Evolutionary conservation across 179 eudicot genomes (phyloP).

Genomic region (Vitellaria paradoxa): DNA sequence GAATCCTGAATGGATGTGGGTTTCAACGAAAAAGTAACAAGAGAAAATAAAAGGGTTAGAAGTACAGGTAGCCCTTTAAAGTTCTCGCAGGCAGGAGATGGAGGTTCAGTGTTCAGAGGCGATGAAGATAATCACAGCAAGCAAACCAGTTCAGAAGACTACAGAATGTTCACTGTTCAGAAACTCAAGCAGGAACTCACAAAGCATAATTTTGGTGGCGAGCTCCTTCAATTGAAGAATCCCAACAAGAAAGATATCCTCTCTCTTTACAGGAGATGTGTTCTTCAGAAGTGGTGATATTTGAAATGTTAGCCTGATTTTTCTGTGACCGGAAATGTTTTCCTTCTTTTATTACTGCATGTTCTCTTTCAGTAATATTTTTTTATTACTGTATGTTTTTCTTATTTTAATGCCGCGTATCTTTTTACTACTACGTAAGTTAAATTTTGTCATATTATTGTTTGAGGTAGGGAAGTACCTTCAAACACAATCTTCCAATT

Average conservation of each 20-base stretch:
- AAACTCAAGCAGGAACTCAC: slow-evolving; percentile 82
- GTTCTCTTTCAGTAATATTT: too few relatives aligned
- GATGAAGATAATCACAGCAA: slow-evolving; percentile 63
- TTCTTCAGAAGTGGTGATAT: slow-evolving; percentile 53
- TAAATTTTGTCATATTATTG: too few relatives aligned
- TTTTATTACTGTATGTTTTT: too few relatives aligned
- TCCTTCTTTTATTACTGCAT: too few relatives aligned
- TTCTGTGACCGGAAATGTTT: too few relatives aligned
- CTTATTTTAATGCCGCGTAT: too few relatives aligned
- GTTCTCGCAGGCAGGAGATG: slow-evolving; percentile 55
- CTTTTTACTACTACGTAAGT: too few relatives aligned
- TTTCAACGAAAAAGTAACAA: slow-evolving; percentile 42
- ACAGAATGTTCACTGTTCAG: slow-evolving; percentile 67
- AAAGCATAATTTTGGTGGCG: slow-evolving; percentile 69
- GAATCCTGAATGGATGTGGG: slow-evolving; percentile 45
- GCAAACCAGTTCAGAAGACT: slow-evolving; percentile 52
- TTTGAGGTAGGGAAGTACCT: too few relatives aligned
- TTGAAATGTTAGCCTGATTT: not conserved
- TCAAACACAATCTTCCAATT: too few relatives aligned
- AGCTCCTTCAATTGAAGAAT: slow-evolving; percentile 70
- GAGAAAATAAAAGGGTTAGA: slow-evolving; percentile 66
- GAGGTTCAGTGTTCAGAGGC: slow-evolving; percentile 58
- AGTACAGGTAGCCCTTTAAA: slow-evolving; percentile 57
- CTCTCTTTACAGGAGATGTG: slow-evolving; percentile 71
- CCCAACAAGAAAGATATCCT: slow-evolving; percentile 79